Conservation (phyloP, 2,329 filamentous ascomycete species). For the Elsinoe batatas region DNA sequence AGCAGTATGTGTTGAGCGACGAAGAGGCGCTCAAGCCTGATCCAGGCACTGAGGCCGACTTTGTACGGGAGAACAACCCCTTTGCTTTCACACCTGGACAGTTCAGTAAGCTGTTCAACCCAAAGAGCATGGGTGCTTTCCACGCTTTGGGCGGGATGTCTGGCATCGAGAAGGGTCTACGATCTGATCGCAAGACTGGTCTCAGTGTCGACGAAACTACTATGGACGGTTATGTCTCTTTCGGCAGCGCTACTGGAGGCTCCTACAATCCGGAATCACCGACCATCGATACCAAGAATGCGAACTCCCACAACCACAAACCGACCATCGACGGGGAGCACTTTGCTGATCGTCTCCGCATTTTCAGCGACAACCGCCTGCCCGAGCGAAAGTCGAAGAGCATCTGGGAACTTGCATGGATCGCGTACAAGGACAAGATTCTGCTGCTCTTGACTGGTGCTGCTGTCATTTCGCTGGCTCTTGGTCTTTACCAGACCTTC, state of each 20-base stretch:
- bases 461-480: constrained; percentile 61
- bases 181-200: constrained; percentile 54
- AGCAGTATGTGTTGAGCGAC: constrained; percentile 50
- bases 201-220: constrained; percentile 59
- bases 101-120: constrained; percentile 70
- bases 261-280: background rate
- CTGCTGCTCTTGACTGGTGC: constrained; percentile 61
- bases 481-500: constrained; percentile 65
- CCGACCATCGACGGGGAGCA: constrained; percentile 24
- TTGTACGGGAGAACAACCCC: constrained; percentile 64
- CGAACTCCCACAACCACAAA: constrained; percentile 17
- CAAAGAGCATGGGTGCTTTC: constrained; percentile 66
- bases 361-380: constrained; percentile 61
- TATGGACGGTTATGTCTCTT: constrained; percentile 55
- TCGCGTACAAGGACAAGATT: constrained; percentile 74
- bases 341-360: constrained; percentile 55
- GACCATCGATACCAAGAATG: constrained; percentile 20
- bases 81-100: constrained; percentile 80
- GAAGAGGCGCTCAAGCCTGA: constrained; percentile 65
- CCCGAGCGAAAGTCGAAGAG: constrained; percentile 61
- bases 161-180: constrained; percentile 64
- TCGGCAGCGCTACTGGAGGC: constrained; percentile 48
- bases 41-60: constrained; percentile 64
- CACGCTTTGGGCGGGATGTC: constrained; percentile 62
- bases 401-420: constrained; percentile 64